Evolutionary conservation across 2,329 filamentous ascomycete genomes (phyloP), one percentile per base, ranked within the genome.

Genomic region (Phaeosphaeriaceae sp.): DNA sequence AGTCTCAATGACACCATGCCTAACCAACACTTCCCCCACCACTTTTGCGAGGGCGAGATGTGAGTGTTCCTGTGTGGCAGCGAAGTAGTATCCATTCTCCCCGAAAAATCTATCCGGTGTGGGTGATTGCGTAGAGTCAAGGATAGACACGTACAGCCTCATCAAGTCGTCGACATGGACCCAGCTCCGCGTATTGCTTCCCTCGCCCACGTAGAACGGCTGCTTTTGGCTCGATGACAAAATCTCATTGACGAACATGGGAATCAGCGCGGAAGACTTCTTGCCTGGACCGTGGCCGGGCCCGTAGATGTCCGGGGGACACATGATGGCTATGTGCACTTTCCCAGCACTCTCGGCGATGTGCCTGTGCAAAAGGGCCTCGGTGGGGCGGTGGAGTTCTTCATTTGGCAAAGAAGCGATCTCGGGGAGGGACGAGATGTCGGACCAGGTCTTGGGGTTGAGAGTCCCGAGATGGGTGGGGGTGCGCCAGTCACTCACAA

Each of bases 221-320:
- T 77, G 3, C 76, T 23, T 83, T 0, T 60, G 21, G 51, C 78
- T 17, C 9, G 44, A 23, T 13, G 44, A 73, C 47, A 78, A 59
- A 0, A 77, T 76, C 21, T 78, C 77, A 1, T 71, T 61, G 4
- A 77, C 64, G 11, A 82, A 77, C 24, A 76, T 66, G 21, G 82
- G 82, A 1, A 80, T 70, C 35, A 82, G 78, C 0, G 79, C 66
- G 58, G 80, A 83, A 55, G 71, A 74, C 32, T 71, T 78, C 53
- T 81, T 85, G 40, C 77, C 79, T 0, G 83, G 78, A 1, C 89
- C 87, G 26, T 85, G 80, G 1, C 87, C 88, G 1, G 69, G 58
- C 0, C 77, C 88, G 65, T 90, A 91, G 62, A 91, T 90, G 1
- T 84, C 86, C 0, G 88, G 87, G 11, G 89, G 88, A 64, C 86